Conservation (phyloP, 306 rosid species). For the Acacia acuminata region DNA sequence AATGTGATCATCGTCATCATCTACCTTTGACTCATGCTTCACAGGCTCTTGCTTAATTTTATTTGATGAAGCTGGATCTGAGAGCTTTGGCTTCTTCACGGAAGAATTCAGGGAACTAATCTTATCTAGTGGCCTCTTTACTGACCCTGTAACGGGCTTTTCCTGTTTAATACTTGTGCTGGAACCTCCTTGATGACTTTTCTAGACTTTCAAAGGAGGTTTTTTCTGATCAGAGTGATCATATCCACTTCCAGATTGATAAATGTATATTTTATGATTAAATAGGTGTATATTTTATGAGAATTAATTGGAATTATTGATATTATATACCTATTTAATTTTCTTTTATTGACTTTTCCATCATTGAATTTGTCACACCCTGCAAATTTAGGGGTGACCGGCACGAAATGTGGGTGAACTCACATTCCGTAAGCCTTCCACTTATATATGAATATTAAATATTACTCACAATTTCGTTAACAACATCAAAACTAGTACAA, state of each 20-base stretch:
- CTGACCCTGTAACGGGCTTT: constrained; percentile 26
- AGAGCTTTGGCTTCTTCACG: constrained; percentile 45
- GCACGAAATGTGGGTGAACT: no score
- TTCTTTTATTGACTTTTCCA: no score
- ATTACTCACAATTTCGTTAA: no score
- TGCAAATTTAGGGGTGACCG: no score
- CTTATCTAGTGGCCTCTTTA: constrained; percentile 44
- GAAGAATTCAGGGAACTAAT: constrained; percentile 23
- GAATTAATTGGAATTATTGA: no score
- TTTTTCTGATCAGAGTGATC: constrained; percentile 35
- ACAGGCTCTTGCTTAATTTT: constrained; percentile 33
- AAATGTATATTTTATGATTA: no score
- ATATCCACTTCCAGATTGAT: constrained; percentile 25
- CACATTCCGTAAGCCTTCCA: no score
- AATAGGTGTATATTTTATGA: no score
- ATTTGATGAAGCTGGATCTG: constrained; percentile 26
- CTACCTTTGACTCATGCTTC: constrained; percentile 32
- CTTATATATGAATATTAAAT: no score
- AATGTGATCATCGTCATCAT: constrained; percentile 44
- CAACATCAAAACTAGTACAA: no score
- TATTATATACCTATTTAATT: no score
- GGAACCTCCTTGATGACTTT: constrained; percentile 38
- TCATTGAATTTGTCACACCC: no score
- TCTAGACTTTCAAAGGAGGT: constrained; percentile 37
- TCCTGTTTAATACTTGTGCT: constrained; percentile 34